Evolutionary conservation across 2,329 filamentous ascomycete genomes (phyloP).

Genomic region (Calonectria pteridis): DNA sequence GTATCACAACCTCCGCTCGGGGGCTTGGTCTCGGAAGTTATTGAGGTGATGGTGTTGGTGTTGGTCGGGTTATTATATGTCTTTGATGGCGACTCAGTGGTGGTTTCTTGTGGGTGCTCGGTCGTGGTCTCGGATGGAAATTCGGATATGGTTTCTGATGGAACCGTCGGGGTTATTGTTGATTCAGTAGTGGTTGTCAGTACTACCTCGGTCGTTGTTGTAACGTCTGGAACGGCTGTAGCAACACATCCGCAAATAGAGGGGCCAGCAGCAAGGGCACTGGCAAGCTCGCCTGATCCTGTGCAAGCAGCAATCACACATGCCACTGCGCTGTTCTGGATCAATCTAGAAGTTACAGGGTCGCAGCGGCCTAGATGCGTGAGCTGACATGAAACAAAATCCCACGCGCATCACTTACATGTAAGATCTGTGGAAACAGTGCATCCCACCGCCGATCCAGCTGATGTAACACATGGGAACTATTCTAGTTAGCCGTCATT

Average conservation of each 20-base stretch:
- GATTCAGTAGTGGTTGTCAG: neutral
- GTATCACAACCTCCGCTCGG: conserved; percentile 31
- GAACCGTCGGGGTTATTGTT: neutral
- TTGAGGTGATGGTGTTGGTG: conserved; percentile 14
- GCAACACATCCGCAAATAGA: conserved; percentile 38
- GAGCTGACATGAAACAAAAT: neutral
- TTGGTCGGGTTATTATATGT: conserved; percentile 9
- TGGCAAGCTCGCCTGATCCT: conserved; percentile 21
- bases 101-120: neutral
- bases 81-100: neutral
- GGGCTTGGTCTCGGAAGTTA: conserved; percentile 5
- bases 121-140: neutral
- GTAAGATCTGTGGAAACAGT: conserved; percentile 37
- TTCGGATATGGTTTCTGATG: conserved; percentile 3
- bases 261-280: conserved; percentile 34
- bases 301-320: conserved; percentile 38
- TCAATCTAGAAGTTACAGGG: conserved; percentile 33
- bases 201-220: neutral
- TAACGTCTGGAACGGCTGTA: conserved; percentile 29
- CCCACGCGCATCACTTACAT: conserved; percentile 30
- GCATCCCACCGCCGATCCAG: conserved; percentile 40
- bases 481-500: conserved; percentile 16
- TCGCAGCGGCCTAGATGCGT: conserved; percentile 36
- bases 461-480: conserved; percentile 39
- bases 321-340: conserved; percentile 30